Percentiles rank a stretch among this genome's conserved stretches.
Conservation (phyloP, 2,329 filamentous ascomycete species). For the Myriosclerotinia scirpicola region DNA sequence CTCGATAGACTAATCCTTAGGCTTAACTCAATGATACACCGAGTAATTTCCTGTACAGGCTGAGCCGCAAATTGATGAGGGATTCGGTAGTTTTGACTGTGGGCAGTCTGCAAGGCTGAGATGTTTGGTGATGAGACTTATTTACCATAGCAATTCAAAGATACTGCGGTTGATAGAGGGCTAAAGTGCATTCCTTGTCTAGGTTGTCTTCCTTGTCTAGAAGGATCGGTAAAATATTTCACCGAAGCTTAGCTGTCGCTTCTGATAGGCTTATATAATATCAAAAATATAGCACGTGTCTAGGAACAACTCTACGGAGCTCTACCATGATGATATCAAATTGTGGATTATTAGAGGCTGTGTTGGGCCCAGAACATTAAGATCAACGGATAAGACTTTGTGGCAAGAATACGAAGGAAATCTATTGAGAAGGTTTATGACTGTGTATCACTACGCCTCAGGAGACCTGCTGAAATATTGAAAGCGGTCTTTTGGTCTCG, state of each 20-base stretch:
- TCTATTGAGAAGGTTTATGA: neutral
- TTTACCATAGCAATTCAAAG: neutral
- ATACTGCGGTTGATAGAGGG: slow-evolving; percentile 23
- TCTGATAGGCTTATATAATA: neutral
- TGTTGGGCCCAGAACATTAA: slow-evolving; percentile 11
- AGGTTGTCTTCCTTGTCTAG: slow-evolving; percentile 1
- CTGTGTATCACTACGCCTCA: slow-evolving; percentile 17
- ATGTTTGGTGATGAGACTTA: slow-evolving; percentile 18
- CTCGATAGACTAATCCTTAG: slow-evolving; percentile 11
- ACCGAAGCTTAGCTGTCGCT: neutral
- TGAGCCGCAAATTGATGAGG: neutral
- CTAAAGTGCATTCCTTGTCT: slow-evolving; percentile 16
- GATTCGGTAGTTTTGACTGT: slow-evolving; percentile 10
- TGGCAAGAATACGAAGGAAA: slow-evolving; percentile 14
- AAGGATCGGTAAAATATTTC: neutral
- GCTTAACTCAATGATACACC: slow-evolving; percentile 2
- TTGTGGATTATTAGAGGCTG: slow-evolving; percentile 14
- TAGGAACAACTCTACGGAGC: neutral
- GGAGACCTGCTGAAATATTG: slow-evolving; percentile 18
- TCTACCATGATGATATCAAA: neutral
- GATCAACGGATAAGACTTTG: slow-evolving; percentile 15
- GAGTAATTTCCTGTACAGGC: slow-evolving; percentile 12
- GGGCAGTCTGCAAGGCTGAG: slow-evolving; percentile 33
- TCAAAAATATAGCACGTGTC: neutral
- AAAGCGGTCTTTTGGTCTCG: slow-evolving; percentile 11